Evolutionary conservation across 768 basidiomycete genomes (phyloP), one percentile per base, ranked within the genome.

Genomic region (Leccinum pellstonianum): DNA sequence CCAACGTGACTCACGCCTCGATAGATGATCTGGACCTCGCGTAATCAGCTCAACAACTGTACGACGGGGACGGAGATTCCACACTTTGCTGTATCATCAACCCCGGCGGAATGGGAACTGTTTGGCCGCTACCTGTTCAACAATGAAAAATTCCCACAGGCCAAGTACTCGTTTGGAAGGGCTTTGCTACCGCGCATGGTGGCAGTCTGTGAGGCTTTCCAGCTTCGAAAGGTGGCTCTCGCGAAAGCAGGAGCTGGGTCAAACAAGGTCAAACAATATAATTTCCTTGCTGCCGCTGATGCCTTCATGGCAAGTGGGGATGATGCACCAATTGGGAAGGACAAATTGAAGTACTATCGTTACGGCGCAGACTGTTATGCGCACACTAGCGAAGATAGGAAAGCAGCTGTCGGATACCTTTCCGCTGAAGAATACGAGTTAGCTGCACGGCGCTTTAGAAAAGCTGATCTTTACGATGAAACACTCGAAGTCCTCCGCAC

Each of bases 31-130:
- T 88, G 86, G 87, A 76, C 75, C 1, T 70, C 73, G 0, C 75
- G 73, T 27, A 64, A 73, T 55, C 79, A 80, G 33, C 70, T 88
- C 3, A 77, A 83, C 50, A 79, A 77, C 35, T 83, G 80, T 55
- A 77, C 77, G 2, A 79, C 84, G 0, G 79, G 72, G 2, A 77
- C 74, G 0, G 81, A 81, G 35, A 77, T 83, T 37, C 85, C 84
- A 2, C 79, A 76, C 14, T 75, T 88, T 23, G 85, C 85, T 0
- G 80, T 80, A 2, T 75, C 80, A 0, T 88, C 87, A 3, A 78
- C 80, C 12, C 64, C 68, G 1, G 76, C 71, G 27, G 82, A 83
- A 64, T 83, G 82, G 82, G 76, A 70, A 3, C 63, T 69, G n/a
- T 77, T 71, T 17, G 82, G 80, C 1, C 64, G 63, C 3, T 63